Base-by-base conservation (phyloP, 192 early-diverging fungal genomes). In the Helicostylum pulchrum region DNA sequence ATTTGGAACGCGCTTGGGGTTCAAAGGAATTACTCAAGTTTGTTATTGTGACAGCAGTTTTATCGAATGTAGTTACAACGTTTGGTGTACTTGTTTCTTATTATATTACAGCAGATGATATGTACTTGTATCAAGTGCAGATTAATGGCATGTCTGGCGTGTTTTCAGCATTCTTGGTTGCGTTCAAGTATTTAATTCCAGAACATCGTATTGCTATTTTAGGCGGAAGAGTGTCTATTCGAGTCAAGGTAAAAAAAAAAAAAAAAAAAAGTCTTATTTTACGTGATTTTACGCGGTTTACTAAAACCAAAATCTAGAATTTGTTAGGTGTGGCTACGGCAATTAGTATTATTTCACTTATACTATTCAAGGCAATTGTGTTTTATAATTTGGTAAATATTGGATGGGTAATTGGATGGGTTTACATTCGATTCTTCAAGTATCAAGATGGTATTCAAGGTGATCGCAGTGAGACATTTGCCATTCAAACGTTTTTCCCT, bases 401-500 rank as follows among this genome's bases (percentile, higher is more conserved):
- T 58, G 94, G 93, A 11, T 84, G 88, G 15, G 51, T 89, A 8
- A 81, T 84, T 43, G 75, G 88, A 1, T 98, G 94, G 88, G 62
- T 91, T 0, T 95, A 94, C 67, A 81, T 90, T 49, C 83, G 94
- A 15, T 96, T 94, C 80, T 94, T 87, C 77, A 90, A 88, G 58
- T 62, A 78, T 26, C 83, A 94, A 53, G 90, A 92, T 64, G 84
- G 89, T 12, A 79, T 92, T 15, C 76, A 75, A 43, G 96, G 96
- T 49, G 96, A 96, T 66, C 85, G 91, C 21, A 90, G 89, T 70
- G 94, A 95, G 46, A 87, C 92, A 1, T 98, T 98, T 84, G 87
- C 89, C 0, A 89, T 98, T 61, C 83, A 78, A 1, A 92, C 91
- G 17, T 96, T 98, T 62, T 98, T 93, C 73, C 96, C 96, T 3